Conservation (phyloP, 352 stramenopile species). For the Phytophthora idaei region DNA sequence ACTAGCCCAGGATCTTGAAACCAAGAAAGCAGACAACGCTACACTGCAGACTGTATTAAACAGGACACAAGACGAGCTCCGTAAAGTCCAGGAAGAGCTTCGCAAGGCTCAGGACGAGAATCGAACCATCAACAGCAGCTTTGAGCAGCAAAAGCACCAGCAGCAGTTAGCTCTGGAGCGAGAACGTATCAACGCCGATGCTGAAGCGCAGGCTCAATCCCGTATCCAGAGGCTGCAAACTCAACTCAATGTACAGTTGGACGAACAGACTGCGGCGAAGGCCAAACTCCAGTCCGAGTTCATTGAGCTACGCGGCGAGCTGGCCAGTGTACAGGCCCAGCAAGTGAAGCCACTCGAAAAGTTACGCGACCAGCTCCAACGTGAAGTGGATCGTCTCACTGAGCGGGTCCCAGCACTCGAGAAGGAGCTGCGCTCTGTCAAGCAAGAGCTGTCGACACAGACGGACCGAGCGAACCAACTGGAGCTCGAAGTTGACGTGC, state of each 20-base stretch:
- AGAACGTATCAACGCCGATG: slow-evolving; percentile 30
- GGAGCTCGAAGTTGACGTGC: slow-evolving; percentile 52
- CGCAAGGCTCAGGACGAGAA: slow-evolving; percentile 31
- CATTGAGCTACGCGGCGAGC: slow-evolving; percentile 33
- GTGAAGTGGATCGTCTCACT: slow-evolving; percentile 39
- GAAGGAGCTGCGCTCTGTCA: slow-evolving; percentile 38
- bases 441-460: slow-evolving; percentile 33
- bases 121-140: slow-evolving; percentile 27
- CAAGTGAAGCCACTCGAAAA: slow-evolving; percentile 45
- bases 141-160: slow-evolving; percentile 31
- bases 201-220: slow-evolving; percentile 21
- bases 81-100: slow-evolving; percentile 19
- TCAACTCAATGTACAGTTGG: slow-evolving; percentile 36
- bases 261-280: slow-evolving; percentile 31
- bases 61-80: slow-evolving; percentile 23
- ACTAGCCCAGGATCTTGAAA: slow-evolving; percentile 19
- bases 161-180: slow-evolving; percentile 28
- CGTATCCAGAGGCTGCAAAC: slow-evolving; percentile 34
- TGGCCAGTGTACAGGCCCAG: slow-evolving; percentile 29
- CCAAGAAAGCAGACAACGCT: slow-evolving; percentile 18
- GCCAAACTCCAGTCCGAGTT: slow-evolving; percentile 37
- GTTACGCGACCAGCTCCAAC: slow-evolving; percentile 41
- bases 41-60: slow-evolving; percentile 8
- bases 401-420: slow-evolving; percentile 34
- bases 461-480: slow-evolving; percentile 39